Conservation (phyloP, 192 early-diverging fungal species). For the Coemansia sp. region DNA sequence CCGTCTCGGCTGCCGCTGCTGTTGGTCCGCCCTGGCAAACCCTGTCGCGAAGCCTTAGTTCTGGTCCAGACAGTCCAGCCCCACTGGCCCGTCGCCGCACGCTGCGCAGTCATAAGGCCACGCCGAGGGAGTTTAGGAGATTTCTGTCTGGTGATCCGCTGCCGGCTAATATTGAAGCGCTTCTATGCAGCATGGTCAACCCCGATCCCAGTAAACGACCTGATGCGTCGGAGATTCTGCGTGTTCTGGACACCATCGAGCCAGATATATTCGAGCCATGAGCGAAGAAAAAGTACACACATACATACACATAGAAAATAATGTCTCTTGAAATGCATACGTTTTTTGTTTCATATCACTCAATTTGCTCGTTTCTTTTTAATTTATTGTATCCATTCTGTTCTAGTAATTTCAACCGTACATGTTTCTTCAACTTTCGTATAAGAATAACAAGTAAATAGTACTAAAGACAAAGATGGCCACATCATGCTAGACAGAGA, state of each 20-base stretch:
- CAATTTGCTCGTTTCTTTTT: not conserved
- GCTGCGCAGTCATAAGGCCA: constrained; percentile 29
- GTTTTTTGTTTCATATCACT: not conserved
- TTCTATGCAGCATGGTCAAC: constrained; percentile 43
- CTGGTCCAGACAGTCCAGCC: constrained; percentile 13
- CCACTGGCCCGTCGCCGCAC: constrained; percentile 43
- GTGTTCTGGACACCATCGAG: constrained; percentile 39
- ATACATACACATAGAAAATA: not conserved
- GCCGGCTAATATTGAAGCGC: constrained; percentile 34
- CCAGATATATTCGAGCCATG: constrained; percentile 48
- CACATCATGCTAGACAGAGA: too few relatives aligned
- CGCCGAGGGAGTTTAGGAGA: constrained; percentile 41
- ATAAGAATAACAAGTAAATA: not conserved
- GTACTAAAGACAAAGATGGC: not conserved
- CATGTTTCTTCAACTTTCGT: not conserved
- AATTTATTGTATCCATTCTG: too few relatives aligned
- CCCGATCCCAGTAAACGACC: constrained; percentile 42
- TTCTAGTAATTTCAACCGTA: not conserved
- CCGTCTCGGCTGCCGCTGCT: constrained; percentile 6
- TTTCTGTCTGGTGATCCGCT: constrained; percentile 47
- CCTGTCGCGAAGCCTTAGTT: constrained; percentile 35
- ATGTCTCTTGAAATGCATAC: not conserved
- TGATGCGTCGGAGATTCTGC: constrained; percentile 42
- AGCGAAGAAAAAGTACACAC: constrained; percentile 1
- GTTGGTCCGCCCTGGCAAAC: not conserved